Base-by-base conservation (phyloP, 345 rosid genomes). In the Rhodomyrtus tomentosa region DNA sequence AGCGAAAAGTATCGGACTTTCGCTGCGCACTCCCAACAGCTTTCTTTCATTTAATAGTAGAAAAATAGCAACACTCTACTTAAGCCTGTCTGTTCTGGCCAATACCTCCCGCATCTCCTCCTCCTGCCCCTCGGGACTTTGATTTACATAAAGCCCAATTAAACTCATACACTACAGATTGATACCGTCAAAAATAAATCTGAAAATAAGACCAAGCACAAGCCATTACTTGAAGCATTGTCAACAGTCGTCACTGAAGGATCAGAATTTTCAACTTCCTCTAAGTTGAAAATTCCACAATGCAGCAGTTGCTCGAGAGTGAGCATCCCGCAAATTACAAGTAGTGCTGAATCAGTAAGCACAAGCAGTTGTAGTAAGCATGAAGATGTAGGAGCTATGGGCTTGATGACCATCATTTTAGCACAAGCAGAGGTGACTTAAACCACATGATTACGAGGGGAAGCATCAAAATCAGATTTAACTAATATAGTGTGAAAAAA, bases 201-300 rank as follows among this genome's bases (percentile, higher is more conserved):
- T 76, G 83, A 83, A 85, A 80, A 85, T 85, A 84, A 32, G 50
- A 81, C 40, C 42, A 22, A 62, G 13, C 20, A 8, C 21, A 54
- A 85, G 89, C 88, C 86, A 87, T 95, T 95, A 93, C 99, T 94
- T 87, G 89, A 86, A 85, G 93, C 68, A 87, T 88, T 92, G 62
- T 94, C 98, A 82, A 87, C 89, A 86, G 96, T 93, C 89, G 86
- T 88, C 86, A 93, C 94, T 22, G 98, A 91, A 82, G 96, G 89
- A 90, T 98, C 98, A 85, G 92, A 86, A 85, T 86, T 95, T 88
- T 93, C 93, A 85, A 92, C 93, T 81, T 94, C 96, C 88, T 93
- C 96, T 87, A 96, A 86, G 90, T 93, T 93, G 49, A 95, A 95
- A 96, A 89, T 88, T 93, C 98, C 97, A 94, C 91, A 96, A 86